Evolutionary conservation across 2,329 filamentous ascomycete genomes (phyloP).

Genomic region (Amylocarpus encephaloides): DNA sequence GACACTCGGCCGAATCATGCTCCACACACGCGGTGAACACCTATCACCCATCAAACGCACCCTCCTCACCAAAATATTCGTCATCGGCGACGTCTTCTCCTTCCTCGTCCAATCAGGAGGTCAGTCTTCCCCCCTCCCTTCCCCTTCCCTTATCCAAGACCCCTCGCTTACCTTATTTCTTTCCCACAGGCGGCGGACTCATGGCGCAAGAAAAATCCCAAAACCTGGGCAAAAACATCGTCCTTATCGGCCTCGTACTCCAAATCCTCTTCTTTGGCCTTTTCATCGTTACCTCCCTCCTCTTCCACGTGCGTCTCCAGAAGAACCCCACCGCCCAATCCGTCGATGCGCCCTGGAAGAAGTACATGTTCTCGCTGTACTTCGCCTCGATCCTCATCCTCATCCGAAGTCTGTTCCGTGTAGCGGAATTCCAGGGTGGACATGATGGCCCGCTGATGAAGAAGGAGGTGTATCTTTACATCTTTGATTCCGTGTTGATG

Average conservation of each 20-base stretch:
- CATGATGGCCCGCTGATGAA: slow-evolving; percentile 36
- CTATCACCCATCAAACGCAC: slow-evolving; percentile 31
- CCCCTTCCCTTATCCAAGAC: neutral
- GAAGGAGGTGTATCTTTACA: slow-evolving; percentile 38
- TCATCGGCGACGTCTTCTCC: slow-evolving; percentile 39
- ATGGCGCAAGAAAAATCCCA: slow-evolving; percentile 19
- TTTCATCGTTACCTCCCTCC: neutral
- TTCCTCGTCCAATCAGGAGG: slow-evolving; percentile 37
- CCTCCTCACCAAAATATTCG: slow-evolving; percentile 40
- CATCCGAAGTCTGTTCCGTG: slow-evolving; percentile 39
- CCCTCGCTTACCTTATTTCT: neutral
- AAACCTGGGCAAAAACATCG: slow-evolving; percentile 35
- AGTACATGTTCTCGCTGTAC: slow-evolving; percentile 31
- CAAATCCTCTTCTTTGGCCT: slow-evolving; percentile 29
- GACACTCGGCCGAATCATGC: slow-evolving; percentile 36
- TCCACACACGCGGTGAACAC: slow-evolving; percentile 32
- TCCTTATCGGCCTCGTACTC: slow-evolving; percentile 42
- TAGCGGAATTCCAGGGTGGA: slow-evolving; percentile 40
- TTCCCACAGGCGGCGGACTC: slow-evolving; percentile 18
- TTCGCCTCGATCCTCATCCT: slow-evolving; percentile 38
- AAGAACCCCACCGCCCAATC: neutral
- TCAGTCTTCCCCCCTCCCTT: slow-evolving; percentile 25
- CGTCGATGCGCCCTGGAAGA: neutral
- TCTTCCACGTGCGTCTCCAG: neutral
- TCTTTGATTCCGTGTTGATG: slow-evolving; percentile 39